Percentiles rank a stretch among this genome's conserved stretches.
These are phyloP conservation scores for Erythrobasidium yunnanense DNA, from an alignment of 768 basidiomycete species.

Conservation along the genomic window DNA sequence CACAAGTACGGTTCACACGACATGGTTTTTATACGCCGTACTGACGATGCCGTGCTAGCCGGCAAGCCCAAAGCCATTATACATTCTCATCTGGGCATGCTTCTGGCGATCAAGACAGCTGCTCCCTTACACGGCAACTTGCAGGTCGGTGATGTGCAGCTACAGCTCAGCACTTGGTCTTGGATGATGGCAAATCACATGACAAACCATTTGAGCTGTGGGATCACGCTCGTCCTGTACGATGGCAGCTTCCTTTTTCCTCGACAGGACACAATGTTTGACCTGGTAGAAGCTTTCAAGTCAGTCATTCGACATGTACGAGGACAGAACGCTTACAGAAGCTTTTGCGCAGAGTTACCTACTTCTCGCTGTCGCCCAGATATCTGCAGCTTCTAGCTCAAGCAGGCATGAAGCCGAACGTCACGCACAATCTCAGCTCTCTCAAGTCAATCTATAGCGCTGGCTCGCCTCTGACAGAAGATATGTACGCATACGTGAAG, in stretches of 20 bases:
- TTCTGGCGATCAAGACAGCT: background rate
- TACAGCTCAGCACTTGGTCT: constrained; percentile 25
- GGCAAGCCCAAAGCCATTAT: constrained; percentile 26
- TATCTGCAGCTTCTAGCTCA: constrained; percentile 25
- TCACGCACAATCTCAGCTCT: constrained; percentile 1
- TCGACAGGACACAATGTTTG: constrained; percentile 10
- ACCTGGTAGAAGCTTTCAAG: constrained; percentile 23
- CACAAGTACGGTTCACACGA: constrained; percentile 12
- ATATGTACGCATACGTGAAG: constrained; percentile 23
- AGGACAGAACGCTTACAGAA: background rate
- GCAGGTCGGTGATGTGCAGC: background rate
- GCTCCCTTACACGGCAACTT: constrained; percentile 1
- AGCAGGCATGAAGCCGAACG: constrained; percentile 8
- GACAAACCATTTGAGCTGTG: constrained; percentile 18
- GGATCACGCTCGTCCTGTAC: constrained; percentile 22
- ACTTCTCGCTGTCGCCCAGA: constrained; percentile 19
- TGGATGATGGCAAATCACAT: constrained; percentile 26
- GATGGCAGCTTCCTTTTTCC: constrained; percentile 28
- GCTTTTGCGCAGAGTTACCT: constrained; percentile 16
- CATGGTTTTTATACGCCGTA: background rate
- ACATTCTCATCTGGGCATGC: constrained; percentile 27
- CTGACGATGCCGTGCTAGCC: background rate
- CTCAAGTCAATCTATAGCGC: constrained; percentile 24
- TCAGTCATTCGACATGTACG: background rate
- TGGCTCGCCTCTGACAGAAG: constrained; percentile 20